Evolutionary conservation across 192 early-diverging fungal genomes (phyloP), one percentile per base, ranked within the genome.

Genomic region (Coemansia sp.): DNA sequence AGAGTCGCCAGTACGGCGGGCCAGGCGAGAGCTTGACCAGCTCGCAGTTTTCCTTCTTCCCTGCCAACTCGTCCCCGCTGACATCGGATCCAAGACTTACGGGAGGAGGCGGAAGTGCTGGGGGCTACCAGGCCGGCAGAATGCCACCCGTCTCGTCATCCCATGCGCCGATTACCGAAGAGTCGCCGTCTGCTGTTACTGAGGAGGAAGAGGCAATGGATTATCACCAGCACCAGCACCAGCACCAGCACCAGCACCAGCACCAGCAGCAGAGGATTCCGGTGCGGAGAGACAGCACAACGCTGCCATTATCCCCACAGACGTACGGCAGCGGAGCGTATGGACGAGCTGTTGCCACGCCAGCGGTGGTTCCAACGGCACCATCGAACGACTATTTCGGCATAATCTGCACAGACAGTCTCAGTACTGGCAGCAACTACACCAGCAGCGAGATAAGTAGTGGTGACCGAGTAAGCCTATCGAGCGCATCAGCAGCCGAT

Each of bases 321-420:
- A 54, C 51, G 19, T 54, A 54, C 51, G 51, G 51, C 19, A 15
- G 51, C 6, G 47, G 47, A 22, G 11, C 21, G 13, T 54, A 26
- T 19, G 51, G 51, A 6, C 21, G 8, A 22, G 51, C 68, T 42
- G n/a, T 51, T 46, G 56, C 45, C 55, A 8, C 56, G 16, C n/a
- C 51, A 41, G 36, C 51, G 67, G 18, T 60, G 64, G 37, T 49
- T 8, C 61, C 49, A 16, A 67, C 57, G 15, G 39, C 64, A 6
- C 41, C 58, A 42, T 46, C 39, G 8, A 21, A 37, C 43, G 77
- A 80, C 48, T 80, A 80, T 49, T 80, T 80, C 66, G 78, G 77
- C 43, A 41, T 55, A 51, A 59, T 61, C 40, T 56, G 19, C 54
- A 45, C 59, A 57, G 39, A 13, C 21, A n/a, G 21, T 2, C 8